Evolutionary conservation across 2,329 filamentous ascomycete species (phyloP).

Genomic region (Colletotrichum sp.): DNA sequence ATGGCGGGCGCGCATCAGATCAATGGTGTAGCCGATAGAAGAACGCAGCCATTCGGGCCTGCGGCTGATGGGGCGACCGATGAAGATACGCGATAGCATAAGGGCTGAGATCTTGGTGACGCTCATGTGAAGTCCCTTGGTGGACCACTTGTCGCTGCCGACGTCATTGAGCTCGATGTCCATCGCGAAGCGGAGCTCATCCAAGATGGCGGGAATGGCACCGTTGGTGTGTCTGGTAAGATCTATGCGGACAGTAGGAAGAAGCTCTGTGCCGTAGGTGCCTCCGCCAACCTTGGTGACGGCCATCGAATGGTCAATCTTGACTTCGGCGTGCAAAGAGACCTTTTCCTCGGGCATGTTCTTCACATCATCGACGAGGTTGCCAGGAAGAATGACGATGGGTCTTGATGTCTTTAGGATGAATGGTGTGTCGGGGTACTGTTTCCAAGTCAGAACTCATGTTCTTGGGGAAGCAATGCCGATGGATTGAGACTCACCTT

Average conservation of each 20-base stretch:
- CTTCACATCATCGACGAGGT: neutral
- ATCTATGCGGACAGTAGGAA: constrained; percentile 2
- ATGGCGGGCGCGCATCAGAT: constrained; percentile 4
- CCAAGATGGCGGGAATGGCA: neutral
- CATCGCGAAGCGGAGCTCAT: constrained; percentile 8
- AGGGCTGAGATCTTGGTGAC: constrained; percentile 5
- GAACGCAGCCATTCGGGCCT: constrained; percentile 1
- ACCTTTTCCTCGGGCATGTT: constrained; percentile 11
- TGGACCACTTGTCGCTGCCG: neutral
- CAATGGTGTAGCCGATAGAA: constrained; percentile 3
- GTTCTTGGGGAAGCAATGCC: neutral
- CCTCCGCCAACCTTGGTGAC: constrained; percentile 8
- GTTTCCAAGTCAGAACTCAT: neutral
- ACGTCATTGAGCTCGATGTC: constrained; percentile 8
- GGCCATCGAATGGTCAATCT: constrained; percentile 5
- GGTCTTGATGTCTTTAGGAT: neutral
- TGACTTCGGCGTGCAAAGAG: constrained; percentile 3
- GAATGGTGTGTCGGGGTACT: constrained; percentile 5
- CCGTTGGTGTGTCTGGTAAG: constrained; percentile 1
- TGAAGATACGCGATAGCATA: constrained; percentile 3
- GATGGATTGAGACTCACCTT: neutral
- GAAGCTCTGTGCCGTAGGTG: neutral
- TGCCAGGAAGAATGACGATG: neutral
- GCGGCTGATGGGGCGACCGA: constrained; percentile 5
- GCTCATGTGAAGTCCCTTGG: constrained; percentile 8